Conservation (phyloP, 2,329 filamentous ascomycete species). For the Cryphonectria carpinicola region DNA sequence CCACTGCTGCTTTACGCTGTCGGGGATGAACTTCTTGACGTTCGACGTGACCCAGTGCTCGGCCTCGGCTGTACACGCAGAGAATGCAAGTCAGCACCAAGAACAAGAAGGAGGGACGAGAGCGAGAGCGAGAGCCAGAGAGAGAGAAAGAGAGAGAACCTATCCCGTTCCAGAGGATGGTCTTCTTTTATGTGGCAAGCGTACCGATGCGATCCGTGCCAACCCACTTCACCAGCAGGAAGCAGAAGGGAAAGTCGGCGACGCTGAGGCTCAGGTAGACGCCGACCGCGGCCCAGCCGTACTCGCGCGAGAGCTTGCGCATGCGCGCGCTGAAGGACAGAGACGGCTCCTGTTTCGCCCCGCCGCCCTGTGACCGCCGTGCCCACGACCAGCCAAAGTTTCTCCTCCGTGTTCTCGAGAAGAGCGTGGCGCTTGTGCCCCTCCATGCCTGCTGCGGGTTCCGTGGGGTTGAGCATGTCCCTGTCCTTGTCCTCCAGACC, state of each 20-base stretch:
- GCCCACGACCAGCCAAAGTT: constrained; percentile 25
- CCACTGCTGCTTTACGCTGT: constrained; percentile 59
- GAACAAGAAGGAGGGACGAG: background rate
- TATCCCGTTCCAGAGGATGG: background rate
- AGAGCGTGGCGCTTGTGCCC: background rate
- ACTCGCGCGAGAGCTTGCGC: constrained; percentile 85
- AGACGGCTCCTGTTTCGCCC: constrained; percentile 18
- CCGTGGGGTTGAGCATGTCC: background rate
- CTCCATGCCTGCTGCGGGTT: constrained; percentile 7
- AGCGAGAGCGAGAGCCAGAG: too few species aligned
- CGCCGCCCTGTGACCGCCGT: constrained; percentile 13
- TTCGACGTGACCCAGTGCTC: constrained; percentile 71
- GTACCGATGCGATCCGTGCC: constrained; percentile 85
- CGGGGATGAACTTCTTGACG: constrained; percentile 62
- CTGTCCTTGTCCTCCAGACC: background rate
- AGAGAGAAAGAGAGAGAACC: background rate
- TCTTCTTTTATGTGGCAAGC: constrained; percentile 33
- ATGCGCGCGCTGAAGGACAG: constrained; percentile 70
- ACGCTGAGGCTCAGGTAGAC: constrained; percentile 84
- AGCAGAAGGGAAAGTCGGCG: constrained; percentile 94
- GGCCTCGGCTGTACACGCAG: constrained; percentile 49
- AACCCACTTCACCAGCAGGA: constrained; percentile 79
- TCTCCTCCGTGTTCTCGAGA: constrained; percentile 18
- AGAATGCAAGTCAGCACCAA: background rate
- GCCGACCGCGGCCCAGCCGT: constrained; percentile 92